Percentiles rank a stretch among this genome's conserved stretches.
These are phyloP conservation scores for Aspergillus funiculosus DNA, from an alignment of 495 filamentous ascomycete genomes.

Conservation along the genomic window DNA sequence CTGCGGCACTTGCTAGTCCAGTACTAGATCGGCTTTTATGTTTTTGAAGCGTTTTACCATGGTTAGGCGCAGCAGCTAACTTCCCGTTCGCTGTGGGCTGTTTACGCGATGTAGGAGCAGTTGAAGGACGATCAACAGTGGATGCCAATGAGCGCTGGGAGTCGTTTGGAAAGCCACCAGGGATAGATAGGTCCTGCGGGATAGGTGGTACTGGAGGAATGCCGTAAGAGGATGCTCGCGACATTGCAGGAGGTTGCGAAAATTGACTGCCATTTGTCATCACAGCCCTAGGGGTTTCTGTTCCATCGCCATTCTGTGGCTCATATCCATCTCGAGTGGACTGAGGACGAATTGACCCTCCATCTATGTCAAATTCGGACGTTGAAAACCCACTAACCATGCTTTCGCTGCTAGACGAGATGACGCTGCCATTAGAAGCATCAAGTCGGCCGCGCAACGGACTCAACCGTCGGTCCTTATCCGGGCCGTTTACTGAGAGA, in stretches of 20 bases:
- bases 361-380: slow-evolving; percentile 36
- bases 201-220: slow-evolving; percentile 45
- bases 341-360: slow-evolving; percentile 24
- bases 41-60: slow-evolving; percentile 27
- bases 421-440: slow-evolving; percentile 31
- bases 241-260: slow-evolving; percentile 6
- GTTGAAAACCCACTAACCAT: slow-evolving; percentile 39
- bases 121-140: slow-evolving; percentile 35
- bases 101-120: slow-evolving; percentile 28
- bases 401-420: slow-evolving; percentile 44
- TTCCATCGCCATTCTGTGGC: slow-evolving; percentile 23
- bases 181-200: slow-evolving; percentile 33
- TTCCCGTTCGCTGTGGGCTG: slow-evolving; percentile 23
- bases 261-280: slow-evolving; percentile 8
- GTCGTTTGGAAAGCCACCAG: slow-evolving; percentile 34
- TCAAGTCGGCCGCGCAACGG: slow-evolving; percentile 36
- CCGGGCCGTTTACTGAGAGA: slow-evolving; percentile 47
- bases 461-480: slow-evolving; percentile 32
- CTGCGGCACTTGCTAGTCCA: slow-evolving; percentile 28
- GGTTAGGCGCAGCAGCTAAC: slow-evolving; percentile 12
- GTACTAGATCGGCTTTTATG: slow-evolving; percentile 38
- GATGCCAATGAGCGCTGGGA: slow-evolving; percentile 33
- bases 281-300: slow-evolving; percentile 30
- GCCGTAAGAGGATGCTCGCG: slow-evolving; percentile 17
- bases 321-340: slow-evolving; percentile 23